A percentile compares a stretch with the other conserved stretches of the same genome.
Conservation (phyloP, 1,284 basidiomycete species). For the Heterobasidion annosum region DNA sequence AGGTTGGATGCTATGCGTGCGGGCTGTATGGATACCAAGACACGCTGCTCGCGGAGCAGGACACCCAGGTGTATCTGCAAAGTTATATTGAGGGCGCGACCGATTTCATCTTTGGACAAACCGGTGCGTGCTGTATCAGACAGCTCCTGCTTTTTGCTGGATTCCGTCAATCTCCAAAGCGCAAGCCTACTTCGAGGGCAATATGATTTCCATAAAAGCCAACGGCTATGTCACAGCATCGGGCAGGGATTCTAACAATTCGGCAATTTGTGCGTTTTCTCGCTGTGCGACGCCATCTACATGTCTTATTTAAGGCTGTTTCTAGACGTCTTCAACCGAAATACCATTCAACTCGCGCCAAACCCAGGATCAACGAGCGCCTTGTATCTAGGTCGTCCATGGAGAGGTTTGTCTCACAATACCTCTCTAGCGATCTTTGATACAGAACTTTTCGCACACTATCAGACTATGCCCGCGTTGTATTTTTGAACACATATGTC, state of each 20-base stretch:
- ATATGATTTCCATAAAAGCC: conserved; percentile 29
- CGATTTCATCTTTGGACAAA: conserved; percentile 34
- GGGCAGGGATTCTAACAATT: conserved; percentile 37
- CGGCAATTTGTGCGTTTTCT: conserved; percentile 29
- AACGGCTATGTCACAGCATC: conserved; percentile 43
- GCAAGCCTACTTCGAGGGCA: conserved; percentile 35
- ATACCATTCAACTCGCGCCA: conserved; percentile 36
- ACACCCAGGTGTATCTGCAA: conserved; percentile 22
- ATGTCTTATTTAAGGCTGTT: no score
- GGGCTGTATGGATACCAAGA: conserved; percentile 44
- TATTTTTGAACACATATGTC: conserved; percentile 26
- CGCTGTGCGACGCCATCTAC: no score
- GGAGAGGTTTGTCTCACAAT: conserved; percentile 18
- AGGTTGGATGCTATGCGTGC: conserved; percentile 42
- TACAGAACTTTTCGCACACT: background rate
- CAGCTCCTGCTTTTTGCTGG: background rate
- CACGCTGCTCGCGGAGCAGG: conserved; percentile 31
- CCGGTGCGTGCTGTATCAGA: background rate
- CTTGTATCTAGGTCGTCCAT: conserved; percentile 40
- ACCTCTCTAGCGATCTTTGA: background rate
- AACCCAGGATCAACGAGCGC: conserved; percentile 19
- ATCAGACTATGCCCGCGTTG: conserved; percentile 17
- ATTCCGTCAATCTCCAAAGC: conserved; percentile 10
- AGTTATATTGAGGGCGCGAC: conserved; percentile 35
- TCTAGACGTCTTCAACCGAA: conserved; percentile 37